These are phyloP conservation scores for Sisymbrium irio DNA, from an alignment of 345 rosid genomes.

Conservation along the genomic window DNA sequence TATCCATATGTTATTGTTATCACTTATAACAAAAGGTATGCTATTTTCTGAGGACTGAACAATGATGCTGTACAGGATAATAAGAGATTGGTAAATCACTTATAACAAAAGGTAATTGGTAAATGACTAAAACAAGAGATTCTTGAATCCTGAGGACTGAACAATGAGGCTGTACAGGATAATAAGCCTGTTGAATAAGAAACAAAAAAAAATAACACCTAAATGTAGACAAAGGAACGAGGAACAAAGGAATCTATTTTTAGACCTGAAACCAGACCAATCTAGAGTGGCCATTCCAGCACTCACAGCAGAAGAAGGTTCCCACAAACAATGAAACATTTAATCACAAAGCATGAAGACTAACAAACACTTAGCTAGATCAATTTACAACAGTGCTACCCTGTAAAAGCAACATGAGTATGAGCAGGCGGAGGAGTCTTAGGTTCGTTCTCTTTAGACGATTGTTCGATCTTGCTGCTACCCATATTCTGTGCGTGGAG, in stretches of 20 bases:
- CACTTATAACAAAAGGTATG: too few relatives aligned
- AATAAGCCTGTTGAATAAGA: slow-evolving; percentile 61
- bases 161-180: slow-evolving; percentile 75
- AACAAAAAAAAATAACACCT: background rate
- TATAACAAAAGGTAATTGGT: too few relatives aligned
- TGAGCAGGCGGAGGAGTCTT: slow-evolving; percentile 46
- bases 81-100: too few relatives aligned
- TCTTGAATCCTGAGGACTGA: too few relatives aligned
- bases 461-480: slow-evolving; percentile 65
- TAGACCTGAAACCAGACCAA: slow-evolving; percentile 94
- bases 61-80: too few relatives aligned
- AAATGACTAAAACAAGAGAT: too few relatives aligned
- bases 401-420: slow-evolving; percentile 49
- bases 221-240: background rate
- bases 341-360: slow-evolving; percentile 1
- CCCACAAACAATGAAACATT: slow-evolving; percentile 45
- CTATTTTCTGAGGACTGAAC: too few relatives aligned
- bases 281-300: slow-evolving; percentile 68
- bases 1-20: too few relatives aligned
- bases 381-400: slow-evolving; percentile 34
- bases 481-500: too few relatives aligned
- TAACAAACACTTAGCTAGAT: background rate
- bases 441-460: slow-evolving; percentile 63
- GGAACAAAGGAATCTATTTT: slow-evolving; percentile 3
- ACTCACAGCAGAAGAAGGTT: slow-evolving; percentile 55